Evolutionary conservation across 129 eudicot species (phyloP).

Genomic region (Solidago caesia): DNA sequence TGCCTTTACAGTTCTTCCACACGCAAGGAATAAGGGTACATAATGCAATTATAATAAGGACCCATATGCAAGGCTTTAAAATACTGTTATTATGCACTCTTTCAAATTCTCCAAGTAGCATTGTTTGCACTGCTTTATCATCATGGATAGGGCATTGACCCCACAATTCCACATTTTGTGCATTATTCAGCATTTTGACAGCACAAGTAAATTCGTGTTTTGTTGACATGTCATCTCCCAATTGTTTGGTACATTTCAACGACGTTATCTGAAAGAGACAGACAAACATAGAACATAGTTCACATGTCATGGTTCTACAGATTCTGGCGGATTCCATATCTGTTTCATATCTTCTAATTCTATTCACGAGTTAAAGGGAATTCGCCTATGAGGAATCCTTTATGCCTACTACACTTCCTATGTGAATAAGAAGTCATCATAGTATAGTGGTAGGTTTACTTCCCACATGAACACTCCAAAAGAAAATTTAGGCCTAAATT

Average conservation of each 20-base stretch:
- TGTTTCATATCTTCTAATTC: conserved; percentile 18
- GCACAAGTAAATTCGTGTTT: conserved; percentile 36
- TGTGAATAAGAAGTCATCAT: no score
- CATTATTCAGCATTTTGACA: conserved; percentile 26
- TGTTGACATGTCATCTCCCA: conserved; percentile 21
- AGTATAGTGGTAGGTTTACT: background rate
- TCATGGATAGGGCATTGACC: conserved; percentile 48
- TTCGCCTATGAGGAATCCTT: background rate
- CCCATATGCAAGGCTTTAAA: conserved; percentile 43
- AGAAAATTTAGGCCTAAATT: conserved; percentile 4
- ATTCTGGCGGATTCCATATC: conserved; percentile 18
- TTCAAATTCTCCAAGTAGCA: conserved; percentile 27
- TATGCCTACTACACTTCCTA: background rate
- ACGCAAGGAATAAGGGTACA: conserved; percentile 39
- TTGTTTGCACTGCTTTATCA: conserved; percentile 6
- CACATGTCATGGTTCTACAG: conserved; percentile 19
- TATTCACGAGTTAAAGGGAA: background rate
- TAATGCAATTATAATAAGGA: conserved; percentile 44
- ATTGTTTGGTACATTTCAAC: conserved; percentile 47
- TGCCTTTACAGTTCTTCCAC: conserved; percentile 36
- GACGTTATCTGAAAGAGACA: conserved; percentile 37
- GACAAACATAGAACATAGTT: conserved; percentile 12
- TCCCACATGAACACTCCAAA: background rate
- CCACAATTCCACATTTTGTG: conserved; percentile 28
- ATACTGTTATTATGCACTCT: conserved; percentile 34